These are phyloP conservation scores for Neurospora sp. DNA, from an alignment of 495 filamentous ascomycete species.

Conservation along the genomic window DNA sequence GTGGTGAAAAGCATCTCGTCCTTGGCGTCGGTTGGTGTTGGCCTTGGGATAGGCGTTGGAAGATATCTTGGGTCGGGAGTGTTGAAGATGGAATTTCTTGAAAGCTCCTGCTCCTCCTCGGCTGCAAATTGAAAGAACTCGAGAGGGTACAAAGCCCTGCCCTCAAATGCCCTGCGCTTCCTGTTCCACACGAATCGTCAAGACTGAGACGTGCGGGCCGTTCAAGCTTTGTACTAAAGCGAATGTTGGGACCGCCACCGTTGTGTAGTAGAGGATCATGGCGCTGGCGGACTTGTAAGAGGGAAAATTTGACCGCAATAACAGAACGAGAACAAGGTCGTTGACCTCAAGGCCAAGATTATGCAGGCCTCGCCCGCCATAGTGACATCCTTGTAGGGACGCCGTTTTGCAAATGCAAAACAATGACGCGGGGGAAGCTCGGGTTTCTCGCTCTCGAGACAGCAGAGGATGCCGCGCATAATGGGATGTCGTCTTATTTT, in stretches of 20 bases:
- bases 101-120: too few relatives aligned
- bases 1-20: too few relatives aligned
- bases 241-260: constrained; percentile 20
- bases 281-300: too few relatives aligned
- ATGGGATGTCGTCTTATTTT: not conserved
- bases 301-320: too few relatives aligned
- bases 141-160: constrained; percentile 5
- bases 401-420: not conserved
- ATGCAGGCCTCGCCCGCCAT: not conserved
- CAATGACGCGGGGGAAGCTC: not conserved
- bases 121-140: too few relatives aligned
- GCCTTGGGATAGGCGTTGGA: too few relatives aligned
- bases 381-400: not conserved
- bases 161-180: not conserved
- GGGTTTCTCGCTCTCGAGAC: not conserved
- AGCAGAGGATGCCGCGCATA: not conserved
- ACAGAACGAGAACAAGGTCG: too few relatives aligned
- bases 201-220: constrained; percentile 21
- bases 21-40: too few relatives aligned
- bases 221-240: constrained; percentile 32
- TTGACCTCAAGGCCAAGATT: too few relatives aligned
- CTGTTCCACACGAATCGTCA: constrained; percentile 23
- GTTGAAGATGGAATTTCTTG: too few relatives aligned
- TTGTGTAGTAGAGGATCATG: not conserved
- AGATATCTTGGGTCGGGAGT: too few relatives aligned